Evolutionary conservation across 306 rosid genomes (phyloP).

Genomic region (Dryas alaskensis): DNA sequence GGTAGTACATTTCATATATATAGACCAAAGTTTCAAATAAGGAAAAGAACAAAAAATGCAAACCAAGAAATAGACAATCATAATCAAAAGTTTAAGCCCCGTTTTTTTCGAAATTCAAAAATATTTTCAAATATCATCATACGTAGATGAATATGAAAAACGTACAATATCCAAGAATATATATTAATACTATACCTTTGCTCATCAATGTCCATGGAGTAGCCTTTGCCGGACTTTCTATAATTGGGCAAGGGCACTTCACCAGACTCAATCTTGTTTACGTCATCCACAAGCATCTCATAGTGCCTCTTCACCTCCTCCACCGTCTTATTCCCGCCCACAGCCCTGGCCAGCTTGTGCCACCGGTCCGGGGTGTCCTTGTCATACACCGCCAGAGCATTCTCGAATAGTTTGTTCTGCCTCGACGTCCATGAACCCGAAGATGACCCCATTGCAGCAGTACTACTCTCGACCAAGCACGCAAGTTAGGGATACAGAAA

Average conservation of each 20-base stretch:
- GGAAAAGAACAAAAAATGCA: too few relatives aligned
- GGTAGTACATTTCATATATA: too few relatives aligned
- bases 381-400: constrained; percentile 59
- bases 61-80: too few relatives aligned
- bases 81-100: too few relatives aligned
- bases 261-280: constrained; percentile 60
- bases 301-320: constrained; percentile 76
- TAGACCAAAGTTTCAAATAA: too few relatives aligned
- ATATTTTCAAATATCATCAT: too few relatives aligned
- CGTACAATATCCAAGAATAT: background rate
- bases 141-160: too few relatives aligned
- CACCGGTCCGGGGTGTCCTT: constrained; percentile 65
- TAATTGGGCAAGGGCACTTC: constrained; percentile 68
- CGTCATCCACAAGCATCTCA: constrained; percentile 61
- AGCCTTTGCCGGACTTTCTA: constrained; percentile 29
- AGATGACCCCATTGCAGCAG: constrained; percentile 24
- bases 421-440: constrained; percentile 62
- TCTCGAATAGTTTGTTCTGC: constrained; percentile 76
- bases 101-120: too few relatives aligned
- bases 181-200: constrained; percentile 36
- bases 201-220: constrained; percentile 41
- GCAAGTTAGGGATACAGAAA: too few relatives aligned
- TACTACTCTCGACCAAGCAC: too few relatives aligned
- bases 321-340: constrained; percentile 62
- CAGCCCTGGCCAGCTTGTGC: constrained; percentile 66